Conservation (phyloP, 805 yeast genomes). For the Jamesozyma piceae region DNA sequence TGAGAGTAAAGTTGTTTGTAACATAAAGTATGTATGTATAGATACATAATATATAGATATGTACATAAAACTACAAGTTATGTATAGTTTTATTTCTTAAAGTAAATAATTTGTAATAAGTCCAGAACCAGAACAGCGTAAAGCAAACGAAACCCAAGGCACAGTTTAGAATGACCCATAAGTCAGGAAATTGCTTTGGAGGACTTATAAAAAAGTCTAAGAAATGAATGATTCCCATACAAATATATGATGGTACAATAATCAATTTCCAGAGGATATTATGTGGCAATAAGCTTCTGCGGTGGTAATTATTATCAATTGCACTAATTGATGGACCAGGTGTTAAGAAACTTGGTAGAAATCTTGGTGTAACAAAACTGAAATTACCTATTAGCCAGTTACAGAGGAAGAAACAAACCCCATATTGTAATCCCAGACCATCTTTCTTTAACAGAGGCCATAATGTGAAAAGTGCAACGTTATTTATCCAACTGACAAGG, state of each 20-base stretch:
- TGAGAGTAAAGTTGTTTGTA: no score
- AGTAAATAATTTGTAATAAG: conserved; percentile 43
- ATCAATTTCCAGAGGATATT: conserved; percentile 41
- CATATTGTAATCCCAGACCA: conserved; percentile 62
- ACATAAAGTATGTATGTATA: no score
- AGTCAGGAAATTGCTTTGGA: conserved; percentile 62
- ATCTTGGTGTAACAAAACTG: conserved; percentile 41
- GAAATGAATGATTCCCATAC: conserved; percentile 42
- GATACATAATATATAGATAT: not conserved
- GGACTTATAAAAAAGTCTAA: conserved; percentile 45
- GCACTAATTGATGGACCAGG: conserved; percentile 38
- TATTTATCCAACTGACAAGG: conserved; percentile 78
- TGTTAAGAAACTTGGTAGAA: conserved; percentile 33
- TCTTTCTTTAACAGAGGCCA: conserved; percentile 82
- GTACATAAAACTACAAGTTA: conserved; percentile 10
- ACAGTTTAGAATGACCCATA: conserved; percentile 76
- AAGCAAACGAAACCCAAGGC: conserved; percentile 70
- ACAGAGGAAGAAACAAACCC: conserved; percentile 48
- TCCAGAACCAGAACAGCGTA: conserved; percentile 74
- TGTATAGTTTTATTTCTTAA: conserved; percentile 23
- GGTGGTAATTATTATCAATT: conserved; percentile 26
- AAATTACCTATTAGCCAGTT: conserved; percentile 74
- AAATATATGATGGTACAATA: conserved; percentile 45
- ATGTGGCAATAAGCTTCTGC: conserved; percentile 41
- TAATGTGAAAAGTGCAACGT: conserved; percentile 74